Percentiles rank a stretch among this genome's conserved stretches.
Evolutionary conservation across 169 alveolate genomes (phyloP).

Genomic region (Eimeria sp.): DNA sequence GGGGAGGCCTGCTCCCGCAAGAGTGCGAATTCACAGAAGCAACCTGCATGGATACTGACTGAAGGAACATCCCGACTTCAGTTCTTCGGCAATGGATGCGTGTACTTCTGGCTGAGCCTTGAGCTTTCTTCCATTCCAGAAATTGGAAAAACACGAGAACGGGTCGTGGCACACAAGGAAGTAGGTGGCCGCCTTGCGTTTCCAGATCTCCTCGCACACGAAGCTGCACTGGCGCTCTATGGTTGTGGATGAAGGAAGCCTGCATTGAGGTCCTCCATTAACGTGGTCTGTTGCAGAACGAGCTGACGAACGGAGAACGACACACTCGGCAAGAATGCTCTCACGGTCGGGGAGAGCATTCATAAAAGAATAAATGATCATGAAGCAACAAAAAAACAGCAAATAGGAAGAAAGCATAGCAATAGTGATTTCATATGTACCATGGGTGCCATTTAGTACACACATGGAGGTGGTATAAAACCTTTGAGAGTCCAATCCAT

Average conservation of each 20-base stretch:
- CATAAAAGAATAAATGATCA: too few species aligned
- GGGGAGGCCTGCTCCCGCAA: not conserved
- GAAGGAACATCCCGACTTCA: constrained; percentile 9
- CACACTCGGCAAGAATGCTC: not conserved
- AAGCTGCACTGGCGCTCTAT: constrained; percentile 37
- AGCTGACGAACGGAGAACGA: not conserved
- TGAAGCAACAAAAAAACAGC: not conserved
- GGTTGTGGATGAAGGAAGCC: not conserved
- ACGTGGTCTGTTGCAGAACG: constrained; percentile 36
- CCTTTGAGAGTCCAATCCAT: too few species aligned
- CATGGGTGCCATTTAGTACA: not conserved
- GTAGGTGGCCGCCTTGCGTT: not conserved
- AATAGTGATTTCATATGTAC: not conserved
- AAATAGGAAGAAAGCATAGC: not conserved
- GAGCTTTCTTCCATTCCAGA: constrained; percentile 8
- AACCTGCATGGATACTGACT: constrained; percentile 18
- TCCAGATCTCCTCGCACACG: constrained; percentile 57
- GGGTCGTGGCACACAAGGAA: constrained; percentile 26
- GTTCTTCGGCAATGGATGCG: not conserved
- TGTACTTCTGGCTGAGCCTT: constrained; percentile 19
- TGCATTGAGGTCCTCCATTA: constrained; percentile 69
- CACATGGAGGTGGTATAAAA: not conserved
- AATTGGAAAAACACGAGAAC: constrained; percentile 25
- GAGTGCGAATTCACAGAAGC: not conserved
- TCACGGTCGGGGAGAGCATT: not conserved